A percentile compares a stretch with the other conserved stretches of the same genome.
Conservation (phyloP, 805 yeast genomes). For the Nakazawaea peltata region DNA sequence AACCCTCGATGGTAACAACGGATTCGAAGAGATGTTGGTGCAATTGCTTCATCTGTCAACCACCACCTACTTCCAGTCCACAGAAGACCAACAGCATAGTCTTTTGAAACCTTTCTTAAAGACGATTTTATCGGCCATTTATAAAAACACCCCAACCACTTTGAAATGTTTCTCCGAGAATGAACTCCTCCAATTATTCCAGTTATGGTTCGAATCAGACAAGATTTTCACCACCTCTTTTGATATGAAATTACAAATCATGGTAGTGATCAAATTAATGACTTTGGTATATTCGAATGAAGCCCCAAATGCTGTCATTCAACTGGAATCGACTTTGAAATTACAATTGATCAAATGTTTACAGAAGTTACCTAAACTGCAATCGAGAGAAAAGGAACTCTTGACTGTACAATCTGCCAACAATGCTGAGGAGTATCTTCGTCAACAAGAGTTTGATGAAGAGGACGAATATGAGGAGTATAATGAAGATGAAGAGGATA, state of each 20-base stretch:
- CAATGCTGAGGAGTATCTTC: conserved; percentile 14
- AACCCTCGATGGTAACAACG: conserved; percentile 15
- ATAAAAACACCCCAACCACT: conserved; percentile 29
- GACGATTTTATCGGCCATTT: conserved; percentile 31
- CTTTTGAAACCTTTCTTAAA: conserved; percentile 25
- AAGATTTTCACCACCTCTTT: conserved; percentile 41
- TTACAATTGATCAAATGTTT: conserved; percentile 32
- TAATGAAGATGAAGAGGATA: conserved; percentile 14
- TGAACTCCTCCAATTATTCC: conserved; percentile 29
- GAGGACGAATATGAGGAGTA: conserved; percentile 18
- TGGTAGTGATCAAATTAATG: conserved; percentile 34
- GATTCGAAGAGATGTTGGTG: conserved; percentile 35
- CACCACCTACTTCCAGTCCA: conserved; percentile 10
- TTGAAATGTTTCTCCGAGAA: conserved; percentile 29
- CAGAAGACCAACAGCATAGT: conserved; percentile 13
- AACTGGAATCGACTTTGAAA: conserved; percentile 12
- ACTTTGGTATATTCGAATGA: conserved; percentile 22
- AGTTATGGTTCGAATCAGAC: conserved; percentile 40
- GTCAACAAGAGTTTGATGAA: conserved; percentile 15
- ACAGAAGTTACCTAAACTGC: conserved; percentile 39
- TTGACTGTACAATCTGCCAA: conserved; percentile 27
- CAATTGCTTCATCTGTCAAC: conserved; percentile 21
- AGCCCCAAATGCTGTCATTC: conserved; percentile 25
- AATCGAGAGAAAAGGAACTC: conserved; percentile 36
- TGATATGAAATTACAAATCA: conserved; percentile 45